Percentiles rank a stretch among this genome's conserved stretches.
Evolutionary conservation across 2,329 filamentous ascomycete genomes (phyloP).

Genomic region (Fusarium succisae): DNA sequence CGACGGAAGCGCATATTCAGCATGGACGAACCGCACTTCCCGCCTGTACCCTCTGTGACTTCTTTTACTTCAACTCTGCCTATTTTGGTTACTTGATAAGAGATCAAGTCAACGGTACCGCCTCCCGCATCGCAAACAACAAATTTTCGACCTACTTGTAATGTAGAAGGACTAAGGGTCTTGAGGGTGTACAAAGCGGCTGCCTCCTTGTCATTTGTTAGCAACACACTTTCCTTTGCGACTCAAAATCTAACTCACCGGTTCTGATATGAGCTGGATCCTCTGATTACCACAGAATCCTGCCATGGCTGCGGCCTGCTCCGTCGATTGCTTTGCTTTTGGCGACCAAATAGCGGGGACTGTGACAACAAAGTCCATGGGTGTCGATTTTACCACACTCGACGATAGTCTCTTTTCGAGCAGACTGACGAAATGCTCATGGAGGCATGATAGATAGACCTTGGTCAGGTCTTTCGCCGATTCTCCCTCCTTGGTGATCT

Average conservation of each 20-base stretch:
- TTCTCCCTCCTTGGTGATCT: slow-evolving; percentile 45
- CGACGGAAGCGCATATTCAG: slow-evolving; percentile 59
- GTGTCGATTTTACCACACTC: slow-evolving; percentile 53
- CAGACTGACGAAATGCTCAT: slow-evolving; percentile 57
- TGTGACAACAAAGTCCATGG: slow-evolving; percentile 64
- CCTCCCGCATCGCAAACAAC: slow-evolving; percentile 65
- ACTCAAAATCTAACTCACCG: slow-evolving; percentile 43
- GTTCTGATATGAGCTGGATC: slow-evolving; percentile 60
- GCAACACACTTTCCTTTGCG: neutral
- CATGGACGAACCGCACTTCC: slow-evolving; percentile 60
- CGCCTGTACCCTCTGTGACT: slow-evolving; percentile 59
- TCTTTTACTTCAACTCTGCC: slow-evolving; percentile 58
- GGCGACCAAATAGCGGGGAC: slow-evolving; percentile 69
- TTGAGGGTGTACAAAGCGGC: slow-evolving; percentile 61
- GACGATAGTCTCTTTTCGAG: slow-evolving; percentile 55
- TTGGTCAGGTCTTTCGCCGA: slow-evolving; percentile 50
- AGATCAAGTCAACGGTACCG: slow-evolving; percentile 64
- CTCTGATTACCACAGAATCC: slow-evolving; percentile 53
- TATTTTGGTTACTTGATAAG: slow-evolving; percentile 57
- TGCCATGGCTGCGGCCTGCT: slow-evolving; percentile 50
- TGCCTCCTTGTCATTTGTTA: slow-evolving; percentile 52
- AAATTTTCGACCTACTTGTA: slow-evolving; percentile 58
- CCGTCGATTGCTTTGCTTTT: slow-evolving; percentile 61
- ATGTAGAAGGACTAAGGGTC: slow-evolving; percentile 52
- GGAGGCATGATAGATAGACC: slow-evolving; percentile 58